These are phyloP conservation scores for Neltuma alba DNA, from an alignment of 306 rosid species.

Conservation along the genomic window DNA sequence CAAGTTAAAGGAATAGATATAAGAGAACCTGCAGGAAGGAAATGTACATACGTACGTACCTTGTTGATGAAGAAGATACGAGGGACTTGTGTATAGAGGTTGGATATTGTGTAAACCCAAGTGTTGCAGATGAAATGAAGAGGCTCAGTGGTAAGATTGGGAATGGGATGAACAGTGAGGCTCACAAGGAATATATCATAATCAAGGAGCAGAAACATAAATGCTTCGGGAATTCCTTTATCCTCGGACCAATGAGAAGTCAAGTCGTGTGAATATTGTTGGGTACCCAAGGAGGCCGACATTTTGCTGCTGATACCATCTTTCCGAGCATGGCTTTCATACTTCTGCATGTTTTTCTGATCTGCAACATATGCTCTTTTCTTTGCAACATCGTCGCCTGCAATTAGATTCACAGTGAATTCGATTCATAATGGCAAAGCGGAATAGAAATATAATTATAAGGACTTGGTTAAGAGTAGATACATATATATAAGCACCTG, in stretches of 20 bases:
- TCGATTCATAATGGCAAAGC: neutral
- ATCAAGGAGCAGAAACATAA: neutral
- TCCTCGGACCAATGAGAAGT: neutral
- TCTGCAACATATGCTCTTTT: neutral
- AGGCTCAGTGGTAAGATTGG: neutral
- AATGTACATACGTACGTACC: slow-evolving; percentile 43
- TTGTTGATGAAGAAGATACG: slow-evolving; percentile 74
- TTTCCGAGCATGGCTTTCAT: neutral
- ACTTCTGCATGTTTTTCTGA: neutral
- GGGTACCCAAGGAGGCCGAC: neutral
- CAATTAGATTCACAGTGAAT: neutral
- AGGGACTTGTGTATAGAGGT: neutral
- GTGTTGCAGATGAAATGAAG: slow-evolving; percentile 63
- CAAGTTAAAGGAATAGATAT: no score
- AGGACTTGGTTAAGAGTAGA: no score
- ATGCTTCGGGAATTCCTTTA: neutral
- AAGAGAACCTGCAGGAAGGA: neutral
- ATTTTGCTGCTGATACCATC: neutral
- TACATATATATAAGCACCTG: neutral
- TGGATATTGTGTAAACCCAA: slow-evolving; percentile 55
- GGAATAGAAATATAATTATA: neutral
- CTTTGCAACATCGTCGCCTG: neutral
- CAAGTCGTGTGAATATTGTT: neutral
- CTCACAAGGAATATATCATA: neutral
- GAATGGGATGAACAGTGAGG: neutral